Base-by-base conservation (phyloP, 2,329 filamentous ascomycete species). In the Orbilia javanica region DNA sequence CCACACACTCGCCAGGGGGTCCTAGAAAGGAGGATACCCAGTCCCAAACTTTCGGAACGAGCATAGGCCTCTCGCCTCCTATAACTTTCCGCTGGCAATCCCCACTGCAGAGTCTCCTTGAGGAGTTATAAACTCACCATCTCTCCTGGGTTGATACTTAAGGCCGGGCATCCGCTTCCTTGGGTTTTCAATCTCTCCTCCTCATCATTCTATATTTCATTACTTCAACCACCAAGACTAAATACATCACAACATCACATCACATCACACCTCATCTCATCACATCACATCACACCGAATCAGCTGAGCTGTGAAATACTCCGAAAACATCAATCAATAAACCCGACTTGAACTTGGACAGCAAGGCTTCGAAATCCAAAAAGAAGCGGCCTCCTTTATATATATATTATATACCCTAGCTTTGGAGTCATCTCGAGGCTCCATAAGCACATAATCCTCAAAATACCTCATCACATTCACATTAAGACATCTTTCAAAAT, bases 1-100 rank as follows among this genome's bases (percentile, higher is more conserved):
- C 55, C 64, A 65, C 48, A 64, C 67, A 22, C 15, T 36, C 18
- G 65, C 65, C 72, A 64, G 72, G 72, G 70, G 65, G 55, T 52
- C 64, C 57, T 68, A 36, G 72, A 76, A 71, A 77, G 64, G 72
- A 76, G 50, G 48, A 46, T 57, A 57, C 64, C 72, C 72, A 76
- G 73, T 77, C 42, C 73, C 73, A 77, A 66, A 77, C 60, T 71
- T 42, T 77, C 73, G 73, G 73, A 71, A 77, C 73, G 25, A 71
- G 73, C 57, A 77, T 44, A 71, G 55, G 50, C 31, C 66, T 62
- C 66, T 67, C 57, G 27, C 44, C 57, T 71, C 66, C 66, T 70
- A 66, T 77, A 71, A 64, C 73, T 63, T 77, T 65, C 67, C 73
- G 62, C 46, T 67, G 25, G 46, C 65, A 36, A 62, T 77, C 66